Base-by-base conservation (phyloP, 768 basidiomycete species). In the Termitomyces sp. region DNA sequence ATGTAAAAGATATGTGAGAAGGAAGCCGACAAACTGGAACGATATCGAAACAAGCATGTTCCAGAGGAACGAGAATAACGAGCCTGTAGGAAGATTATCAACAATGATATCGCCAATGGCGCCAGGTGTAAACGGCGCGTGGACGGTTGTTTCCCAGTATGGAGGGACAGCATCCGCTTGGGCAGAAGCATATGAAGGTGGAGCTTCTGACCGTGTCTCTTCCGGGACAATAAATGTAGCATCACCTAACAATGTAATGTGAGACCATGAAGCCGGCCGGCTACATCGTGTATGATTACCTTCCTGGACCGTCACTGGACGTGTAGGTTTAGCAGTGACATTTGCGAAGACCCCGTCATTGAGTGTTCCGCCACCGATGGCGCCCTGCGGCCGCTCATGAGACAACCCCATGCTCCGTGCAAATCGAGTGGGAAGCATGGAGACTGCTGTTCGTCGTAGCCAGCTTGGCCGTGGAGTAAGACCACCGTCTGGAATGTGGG, bases 121-220 rank as follows among this genome's bases (percentile, higher is more conserved):
- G 60, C 83, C 80, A 16, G 86, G 75, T 16, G 84, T 71, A 61
- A 83, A 86, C 9, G 95, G 94, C 7, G 95, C 87, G 68, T 98
- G 92, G n/a, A 98, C 84, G 2, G 93, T 95, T 2, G 93, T 97
- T 63, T 98, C 96, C 86, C 94, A 98, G 72, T 99, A 99, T 1
- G 94, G 91, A 4, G 97, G 97, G 7, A 94, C 94, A n/a, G 93
- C 86, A 71, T 99, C 97, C 16, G 90, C 86, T 68, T 95, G 87
- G 10, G 97, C 97, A 32, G 85, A 79, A 14, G 92, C 87, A 70
- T 99, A 98, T 8, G 95, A 90, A 1, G 97, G 97, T 5, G 95
- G 94, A 0, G 87, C 85, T 57, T 95, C 88, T 57, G 88, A 84
- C 63, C 89, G 83, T 7, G 83, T 72, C 51, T 93, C 89, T 70